Base-by-base conservation (phyloP, 2,329 filamentous ascomycete genomes). In the Fusarium denticulatum region DNA sequence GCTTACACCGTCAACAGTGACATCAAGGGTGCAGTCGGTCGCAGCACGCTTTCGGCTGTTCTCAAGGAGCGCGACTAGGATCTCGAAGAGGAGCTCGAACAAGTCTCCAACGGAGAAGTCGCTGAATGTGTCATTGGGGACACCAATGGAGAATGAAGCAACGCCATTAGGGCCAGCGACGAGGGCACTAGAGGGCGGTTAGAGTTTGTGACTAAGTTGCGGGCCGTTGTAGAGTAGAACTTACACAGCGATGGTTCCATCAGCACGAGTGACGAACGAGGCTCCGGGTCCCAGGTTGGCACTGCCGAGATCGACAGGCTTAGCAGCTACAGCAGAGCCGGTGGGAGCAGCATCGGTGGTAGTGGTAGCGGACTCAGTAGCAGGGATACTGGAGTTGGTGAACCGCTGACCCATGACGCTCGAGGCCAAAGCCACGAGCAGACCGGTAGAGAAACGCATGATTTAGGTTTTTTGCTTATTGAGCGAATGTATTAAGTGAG, bases 351-450 rank as follows among this genome's bases (percentile, higher is more conserved):
- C 10, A 0, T 47, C 55, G 2, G 55, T 15, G 11, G 49, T 56
- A 0, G 64, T 55, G 11, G 62, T 64, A 4, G 60, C 40, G 43
- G 52, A 24, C 32, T 43, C 62, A 28, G 53, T 37, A 15, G 47
- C 72, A 24, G 66, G 42, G 1, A 37, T 34, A 45, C 71, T 70
- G 4, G 56, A 34, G 72, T 75, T 74, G 59, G 72, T 74, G 62
- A 73, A 75, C 2, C 69, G 60, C 69, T 75, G 72, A 14, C 58
- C 72, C 18, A 70, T 24, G 30, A 37, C 69, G 22, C 60, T 43
- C 49, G 72, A 65, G 67, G 71, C 72, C 57, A 61, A 16, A 13
- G 64, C 69, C 72, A 64, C 15, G 34, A 74, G 69, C 11, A 75
- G 3, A 20, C 42, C 49, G 24, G 50, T 36, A 6, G 69, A 34